These are phyloP conservation scores for Aquilaria sinensis DNA, from an alignment of 345 rosid genomes.

Conservation along the genomic window DNA sequence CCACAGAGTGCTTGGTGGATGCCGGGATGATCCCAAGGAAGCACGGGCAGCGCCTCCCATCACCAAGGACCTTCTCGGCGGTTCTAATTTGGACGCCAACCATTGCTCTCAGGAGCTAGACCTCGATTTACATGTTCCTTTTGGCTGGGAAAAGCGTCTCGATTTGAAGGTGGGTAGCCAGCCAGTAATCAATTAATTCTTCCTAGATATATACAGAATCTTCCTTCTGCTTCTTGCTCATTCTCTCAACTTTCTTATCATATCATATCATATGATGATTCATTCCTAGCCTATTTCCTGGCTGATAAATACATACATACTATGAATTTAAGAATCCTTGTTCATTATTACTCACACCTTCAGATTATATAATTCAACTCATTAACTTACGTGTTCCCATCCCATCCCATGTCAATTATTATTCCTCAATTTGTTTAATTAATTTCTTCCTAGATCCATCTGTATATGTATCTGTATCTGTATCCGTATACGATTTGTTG, in stretches of 20 bases:
- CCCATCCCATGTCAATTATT: too few species aligned
- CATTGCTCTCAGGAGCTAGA: constrained; percentile 67
- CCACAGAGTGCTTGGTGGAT: too few species aligned
- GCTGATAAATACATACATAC: too few species aligned
- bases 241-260: background rate
- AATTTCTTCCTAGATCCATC: too few species aligned
- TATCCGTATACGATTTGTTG: too few species aligned
- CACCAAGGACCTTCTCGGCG: constrained; percentile 75
- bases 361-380: too few species aligned
- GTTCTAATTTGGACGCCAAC: constrained; percentile 11
- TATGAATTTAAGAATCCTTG: too few species aligned
- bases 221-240: background rate
- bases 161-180: constrained; percentile 59
- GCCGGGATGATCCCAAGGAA: background rate
- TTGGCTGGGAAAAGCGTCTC: constrained; percentile 86
- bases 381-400: too few species aligned
- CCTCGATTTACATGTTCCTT: constrained; percentile 83
- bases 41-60: constrained; percentile 39
- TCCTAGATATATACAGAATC: constrained; percentile 17
- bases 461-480: too few species aligned
- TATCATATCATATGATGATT: background rate
- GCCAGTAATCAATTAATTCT: background rate
- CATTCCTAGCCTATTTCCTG: background rate
- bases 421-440: too few species aligned
- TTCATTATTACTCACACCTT: too few species aligned